These are phyloP conservation scores for Bisporella sp. DNA, from an alignment of 2,329 filamentous ascomycete genomes.

Conservation along the genomic window DNA sequence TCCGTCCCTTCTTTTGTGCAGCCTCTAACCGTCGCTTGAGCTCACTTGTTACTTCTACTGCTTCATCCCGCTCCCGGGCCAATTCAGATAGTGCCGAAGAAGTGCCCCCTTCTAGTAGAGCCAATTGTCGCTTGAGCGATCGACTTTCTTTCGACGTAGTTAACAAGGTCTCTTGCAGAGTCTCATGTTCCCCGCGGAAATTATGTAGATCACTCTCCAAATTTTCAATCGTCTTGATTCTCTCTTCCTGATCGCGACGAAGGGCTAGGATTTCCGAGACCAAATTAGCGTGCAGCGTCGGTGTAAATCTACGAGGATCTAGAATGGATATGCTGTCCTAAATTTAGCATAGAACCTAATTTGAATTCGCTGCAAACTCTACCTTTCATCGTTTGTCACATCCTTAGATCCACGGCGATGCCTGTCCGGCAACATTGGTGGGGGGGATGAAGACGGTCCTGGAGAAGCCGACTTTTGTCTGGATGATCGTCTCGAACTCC, in stretches of 20 bases:
- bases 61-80: slow-evolving; percentile 78
- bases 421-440: slow-evolving; percentile 42
- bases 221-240: slow-evolving; percentile 77
- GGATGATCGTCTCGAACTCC: slow-evolving; percentile 57
- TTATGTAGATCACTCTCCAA: slow-evolving; percentile 70
- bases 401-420: slow-evolving; percentile 48
- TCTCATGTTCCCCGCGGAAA: slow-evolving; percentile 67
- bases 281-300: slow-evolving; percentile 86
- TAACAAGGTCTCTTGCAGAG: slow-evolving; percentile 54
- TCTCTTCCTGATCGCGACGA: slow-evolving; percentile 84
- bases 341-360: slow-evolving; percentile 10
- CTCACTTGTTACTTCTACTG: slow-evolving; percentile 65
- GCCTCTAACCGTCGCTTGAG: slow-evolving; percentile 70
- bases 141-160: slow-evolving; percentile 68
- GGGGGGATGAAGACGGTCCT: slow-evolving; percentile 54
- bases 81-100: slow-evolving; percentile 80
- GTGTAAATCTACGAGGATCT: slow-evolving; percentile 89
- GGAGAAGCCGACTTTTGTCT: slow-evolving; percentile 60
- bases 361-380: background rate
- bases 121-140: slow-evolving; percentile 76
- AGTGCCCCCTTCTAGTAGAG: slow-evolving; percentile 80
- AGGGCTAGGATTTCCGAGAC: slow-evolving; percentile 90
- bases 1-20: slow-evolving; percentile 68
- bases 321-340: slow-evolving; percentile 49
- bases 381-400: slow-evolving; percentile 54